Conservation (phyloP, 331 rosid species). For the Quercus tomentella region DNA sequence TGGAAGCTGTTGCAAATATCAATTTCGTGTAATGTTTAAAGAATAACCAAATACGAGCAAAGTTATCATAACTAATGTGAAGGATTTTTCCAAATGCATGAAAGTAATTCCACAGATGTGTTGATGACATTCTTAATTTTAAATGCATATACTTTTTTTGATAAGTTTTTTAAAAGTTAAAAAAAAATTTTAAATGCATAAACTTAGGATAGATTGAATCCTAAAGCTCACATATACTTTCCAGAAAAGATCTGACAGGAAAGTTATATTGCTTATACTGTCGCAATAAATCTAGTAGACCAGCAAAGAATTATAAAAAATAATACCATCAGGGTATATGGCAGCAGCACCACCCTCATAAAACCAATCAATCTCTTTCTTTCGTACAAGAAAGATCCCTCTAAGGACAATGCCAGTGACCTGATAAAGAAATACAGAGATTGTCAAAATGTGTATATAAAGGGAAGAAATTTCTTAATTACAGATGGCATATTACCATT, state of each 20-base stretch:
- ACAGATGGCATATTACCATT: background rate
- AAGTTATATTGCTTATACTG: background rate
- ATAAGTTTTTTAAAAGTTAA: too few species aligned
- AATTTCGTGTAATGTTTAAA: background rate
- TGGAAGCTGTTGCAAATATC: background rate
- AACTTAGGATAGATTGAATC: conserved; percentile 5
- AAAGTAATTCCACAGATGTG: background rate
- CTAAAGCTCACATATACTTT: background rate
- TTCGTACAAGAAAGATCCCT: conserved; percentile 86
- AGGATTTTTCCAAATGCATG: background rate
- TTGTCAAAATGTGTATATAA: conserved; percentile 9
- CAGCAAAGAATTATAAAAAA: background rate
- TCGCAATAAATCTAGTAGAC: conserved; percentile 14
- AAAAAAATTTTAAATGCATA: background rate
- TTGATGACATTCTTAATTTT: background rate
- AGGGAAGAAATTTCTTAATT: conserved; percentile 2
- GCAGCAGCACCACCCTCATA: conserved; percentile 97
- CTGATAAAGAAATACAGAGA: conserved; percentile 40
- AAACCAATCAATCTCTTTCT: conserved; percentile 97
- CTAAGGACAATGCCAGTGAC: conserved; percentile 83
- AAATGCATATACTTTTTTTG: background rate
- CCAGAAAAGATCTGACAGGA: conserved; percentile 5
- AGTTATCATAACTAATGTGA: background rate
- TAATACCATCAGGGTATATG: conserved; percentile 86
- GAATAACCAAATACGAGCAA: background rate